Evolutionary conservation across 2,329 filamentous ascomycete genomes (phyloP).

Genomic region (Diaporthe citriasiana): DNA sequence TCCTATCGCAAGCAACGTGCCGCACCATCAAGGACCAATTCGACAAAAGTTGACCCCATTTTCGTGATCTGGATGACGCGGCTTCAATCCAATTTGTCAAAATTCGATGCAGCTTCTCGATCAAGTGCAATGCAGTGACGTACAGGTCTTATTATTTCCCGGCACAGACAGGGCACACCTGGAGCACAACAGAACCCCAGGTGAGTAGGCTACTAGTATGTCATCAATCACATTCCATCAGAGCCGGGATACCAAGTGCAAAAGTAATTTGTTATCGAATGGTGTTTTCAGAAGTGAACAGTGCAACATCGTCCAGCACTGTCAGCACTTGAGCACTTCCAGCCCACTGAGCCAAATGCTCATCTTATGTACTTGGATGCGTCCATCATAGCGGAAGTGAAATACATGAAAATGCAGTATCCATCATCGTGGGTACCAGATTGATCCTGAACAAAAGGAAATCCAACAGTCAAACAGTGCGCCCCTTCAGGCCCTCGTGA

Average conservation of each 20-base stretch:
- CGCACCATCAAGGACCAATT: too few relatives aligned
- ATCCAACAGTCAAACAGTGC: not conserved
- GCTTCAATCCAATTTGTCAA: not conserved
- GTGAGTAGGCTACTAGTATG: accelerated
- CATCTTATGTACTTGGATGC: not conserved
- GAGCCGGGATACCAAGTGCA: not conserved
- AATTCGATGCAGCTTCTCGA: not conserved
- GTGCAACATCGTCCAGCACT: not conserved
- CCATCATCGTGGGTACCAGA: not conserved
- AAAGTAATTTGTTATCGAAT: not conserved
- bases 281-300: not conserved
- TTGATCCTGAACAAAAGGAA: not conserved
- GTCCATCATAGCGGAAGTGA: not conserved
- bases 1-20: not conserved
- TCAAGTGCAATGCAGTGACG: not conserved
- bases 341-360: slow-evolving; percentile 7
- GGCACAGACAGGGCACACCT: not conserved
- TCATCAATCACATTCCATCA: not conserved
- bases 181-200: not conserved
- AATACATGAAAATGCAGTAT: slow-evolving; percentile 11
- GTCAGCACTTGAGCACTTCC: slow-evolving; percentile 16
- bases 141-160: too few relatives aligned
- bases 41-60: too few relatives aligned
- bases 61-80: not conserved
- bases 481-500: not conserved